Base-by-base conservation (phyloP, 83 land plant species). In the Diphasiastrum complanatum region DNA sequence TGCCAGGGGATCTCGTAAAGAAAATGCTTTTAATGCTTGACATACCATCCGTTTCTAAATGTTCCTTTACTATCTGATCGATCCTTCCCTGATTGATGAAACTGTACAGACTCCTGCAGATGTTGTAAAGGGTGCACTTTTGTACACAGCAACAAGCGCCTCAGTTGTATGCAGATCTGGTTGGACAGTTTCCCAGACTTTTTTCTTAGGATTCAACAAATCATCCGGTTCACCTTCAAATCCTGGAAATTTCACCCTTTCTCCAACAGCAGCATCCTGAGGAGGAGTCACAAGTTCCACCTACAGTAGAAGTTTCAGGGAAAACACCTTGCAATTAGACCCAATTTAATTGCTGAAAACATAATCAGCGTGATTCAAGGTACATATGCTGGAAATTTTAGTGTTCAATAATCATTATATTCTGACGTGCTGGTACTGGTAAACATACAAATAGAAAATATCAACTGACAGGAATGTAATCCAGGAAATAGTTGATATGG, bases 251-350 rank as follows among this genome's bases (percentile, higher is more conserved):
- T 55, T 68, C 16, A 93, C 77, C 41, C 96, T 76, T 65, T 93
- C 99, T 5, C 99, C 99, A 34, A 84, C 66, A 3, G 14, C 50
- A 4, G 99, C 96, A 28, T 73, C 75, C n/a, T 74, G 74, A 0
- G 99, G 96, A 33, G 99, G 99, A 4, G 76, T 72, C 3, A 89
- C 91, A 31, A 93, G 76, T 66, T 93, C 98, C 27, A 91, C 95
- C 95, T 89, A 63, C 57, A 63, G 51, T 64, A 27, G 1, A 18
- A 14, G n/a, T n/a, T n/a, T n/a, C n/a, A n/a, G n/a, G n/a, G n/a
- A n/a, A n/a, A n/a, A n/a, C n/a, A n/a, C n/a, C n/a, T n/a, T n/a
- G n/a, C n/a, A n/a, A n/a, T n/a, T n/a, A n/a, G n/a, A n/a, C n/a
- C n/a, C n/a, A n/a, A n/a, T n/a, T n/a, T n/a, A n/a, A n/a, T n/a